Percentiles rank a stretch among this genome's conserved stretches.
Conservation (phyloP, 257 asterid species). For the Solanum sejunctum region DNA sequence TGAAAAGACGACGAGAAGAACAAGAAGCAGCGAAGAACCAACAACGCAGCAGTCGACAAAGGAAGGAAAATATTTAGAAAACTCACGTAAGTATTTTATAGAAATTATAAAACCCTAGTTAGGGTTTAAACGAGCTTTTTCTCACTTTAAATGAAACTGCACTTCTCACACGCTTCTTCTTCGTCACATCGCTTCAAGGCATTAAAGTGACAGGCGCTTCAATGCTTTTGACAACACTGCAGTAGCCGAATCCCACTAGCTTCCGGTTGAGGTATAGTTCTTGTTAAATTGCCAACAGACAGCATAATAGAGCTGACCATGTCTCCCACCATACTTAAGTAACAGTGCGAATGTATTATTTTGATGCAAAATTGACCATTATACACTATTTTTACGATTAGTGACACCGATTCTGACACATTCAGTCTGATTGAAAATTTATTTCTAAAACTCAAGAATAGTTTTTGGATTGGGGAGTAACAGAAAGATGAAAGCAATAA, state of each 20-base stretch:
- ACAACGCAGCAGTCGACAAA: too few species aligned
- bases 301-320: not conserved
- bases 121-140: too few species aligned
- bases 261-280: not conserved
- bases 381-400: not conserved
- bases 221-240: too few species aligned
- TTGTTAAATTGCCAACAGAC: not conserved
- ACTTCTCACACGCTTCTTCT: too few species aligned
- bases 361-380: not conserved
- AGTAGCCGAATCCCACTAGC: not conserved
- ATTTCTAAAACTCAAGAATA: not conserved
- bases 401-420: not conserved
- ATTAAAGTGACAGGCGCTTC: too few species aligned
- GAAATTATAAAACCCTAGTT: too few species aligned
- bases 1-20: too few species aligned
- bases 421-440: not conserved
- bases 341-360: not conserved
- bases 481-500: not conserved
- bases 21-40: too few species aligned
- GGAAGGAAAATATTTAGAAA: too few species aligned
- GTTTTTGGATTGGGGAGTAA: not conserved
- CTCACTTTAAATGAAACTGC: too few species aligned
- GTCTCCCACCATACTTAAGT: not conserved
- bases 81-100: too few species aligned
- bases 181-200: too few species aligned